Evolutionary conservation across 495 filamentous ascomycete species (phyloP).

Genomic region (Penicillium arizonense): DNA sequence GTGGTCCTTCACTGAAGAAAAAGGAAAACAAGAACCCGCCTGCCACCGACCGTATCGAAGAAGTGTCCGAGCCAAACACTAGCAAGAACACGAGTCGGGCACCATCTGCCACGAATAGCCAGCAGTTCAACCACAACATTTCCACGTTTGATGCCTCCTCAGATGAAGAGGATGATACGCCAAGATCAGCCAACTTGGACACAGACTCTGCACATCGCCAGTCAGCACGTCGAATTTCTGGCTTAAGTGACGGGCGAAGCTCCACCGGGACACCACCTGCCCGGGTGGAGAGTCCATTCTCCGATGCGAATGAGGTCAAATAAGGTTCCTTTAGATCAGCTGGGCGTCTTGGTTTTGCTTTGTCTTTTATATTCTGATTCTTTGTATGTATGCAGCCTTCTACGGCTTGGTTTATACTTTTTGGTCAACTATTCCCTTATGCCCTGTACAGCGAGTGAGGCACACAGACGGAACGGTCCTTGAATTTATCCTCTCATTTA

Average conservation of each 20-base stretch:
- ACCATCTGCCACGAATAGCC: constrained; percentile 11
- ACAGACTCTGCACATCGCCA: constrained; percentile 63
- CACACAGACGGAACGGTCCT: constrained; percentile 15
- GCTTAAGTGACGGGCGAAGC: constrained; percentile 16
- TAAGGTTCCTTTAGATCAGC: constrained; percentile 30
- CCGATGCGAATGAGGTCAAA: constrained; percentile 55
- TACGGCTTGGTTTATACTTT: constrained; percentile 16
- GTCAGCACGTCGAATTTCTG: constrained; percentile 24
- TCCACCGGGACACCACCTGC: constrained; percentile 28
- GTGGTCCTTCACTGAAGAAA: constrained; percentile 33
- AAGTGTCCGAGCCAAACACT: constrained; percentile 17
- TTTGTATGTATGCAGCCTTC: constrained; percentile 25
- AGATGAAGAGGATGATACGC: constrained; percentile 33
- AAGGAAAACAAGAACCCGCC: constrained; percentile 17
- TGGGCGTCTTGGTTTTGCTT: constrained; percentile 7
- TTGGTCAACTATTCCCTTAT: constrained; percentile 6
- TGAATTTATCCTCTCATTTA: constrained; percentile 12
- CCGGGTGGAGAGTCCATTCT: constrained; percentile 44
- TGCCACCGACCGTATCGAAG: constrained; percentile 23
- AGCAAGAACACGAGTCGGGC: constrained; percentile 1
- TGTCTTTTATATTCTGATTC: constrained; percentile 12
- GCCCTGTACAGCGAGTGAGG: constrained; percentile 27
- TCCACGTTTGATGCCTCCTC: constrained; percentile 40
- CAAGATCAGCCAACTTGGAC: constrained; percentile 28
- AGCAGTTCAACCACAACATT: constrained; percentile 18